Conservation (phyloP, 495 filamentous ascomycete species). For the Pseudomonodictys pantanalensis region DNA sequence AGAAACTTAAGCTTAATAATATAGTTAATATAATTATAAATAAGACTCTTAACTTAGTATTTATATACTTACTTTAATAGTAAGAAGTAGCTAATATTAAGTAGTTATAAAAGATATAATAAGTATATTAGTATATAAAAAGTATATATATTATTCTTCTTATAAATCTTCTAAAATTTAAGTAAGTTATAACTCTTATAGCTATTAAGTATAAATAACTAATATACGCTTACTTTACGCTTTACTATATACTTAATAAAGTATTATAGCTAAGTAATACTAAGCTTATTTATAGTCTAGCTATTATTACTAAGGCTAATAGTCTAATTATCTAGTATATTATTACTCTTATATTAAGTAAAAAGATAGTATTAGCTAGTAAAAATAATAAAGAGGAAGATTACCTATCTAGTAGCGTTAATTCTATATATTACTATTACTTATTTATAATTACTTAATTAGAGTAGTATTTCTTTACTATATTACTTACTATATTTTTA, state of each 20-base stretch:
- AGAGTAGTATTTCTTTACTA: no score
- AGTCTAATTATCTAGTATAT: neutral
- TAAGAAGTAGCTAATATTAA: conserved; percentile 12
- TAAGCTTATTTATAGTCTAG: conserved; percentile 13
- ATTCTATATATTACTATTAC: conserved; percentile 42
- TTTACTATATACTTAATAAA: no score
- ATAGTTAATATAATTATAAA: conserved; percentile 4
- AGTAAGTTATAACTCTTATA: neutral
- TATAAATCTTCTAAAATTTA: neutral
- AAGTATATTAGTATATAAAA: conserved; percentile 6
- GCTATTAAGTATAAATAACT: conserved; percentile 4
- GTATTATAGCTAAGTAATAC: conserved; percentile 7
- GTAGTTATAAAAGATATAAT: conserved; percentile 3
- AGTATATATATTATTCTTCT: conserved; percentile 1
- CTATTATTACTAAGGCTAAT: neutral
- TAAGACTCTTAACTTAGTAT: neutral
- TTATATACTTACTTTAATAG: conserved; percentile 6
- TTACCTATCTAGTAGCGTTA: conserved; percentile 9
- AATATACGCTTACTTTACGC: neutral
- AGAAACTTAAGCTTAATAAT: conserved; percentile 8
- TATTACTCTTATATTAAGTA: conserved; percentile 5
- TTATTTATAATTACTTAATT: conserved; percentile 46
- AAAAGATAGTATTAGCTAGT: conserved; percentile 7
- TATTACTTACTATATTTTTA: no score
- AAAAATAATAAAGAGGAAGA: conserved; percentile 16